Percentiles rank a stretch among this genome's conserved stretches.
phyloP scores from a whole-genome alignment of 208 protist species.

The Leishmania braziliensis region DNA sequence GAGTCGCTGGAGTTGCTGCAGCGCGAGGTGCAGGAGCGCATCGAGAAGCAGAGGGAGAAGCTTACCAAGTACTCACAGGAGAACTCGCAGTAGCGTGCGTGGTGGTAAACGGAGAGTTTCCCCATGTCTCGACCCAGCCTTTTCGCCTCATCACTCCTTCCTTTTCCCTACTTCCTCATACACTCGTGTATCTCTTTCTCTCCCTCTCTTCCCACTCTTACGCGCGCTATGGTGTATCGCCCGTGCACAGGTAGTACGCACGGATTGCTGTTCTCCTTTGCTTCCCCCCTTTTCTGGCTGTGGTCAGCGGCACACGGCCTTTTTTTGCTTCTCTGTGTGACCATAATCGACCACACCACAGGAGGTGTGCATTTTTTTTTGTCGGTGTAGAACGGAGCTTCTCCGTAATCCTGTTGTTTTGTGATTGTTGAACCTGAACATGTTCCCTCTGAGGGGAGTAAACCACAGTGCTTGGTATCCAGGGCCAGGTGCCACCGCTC shows the following conservation, averaged over 20 bases:
- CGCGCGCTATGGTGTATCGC: background rate
- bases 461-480: background rate
- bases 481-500: background rate
- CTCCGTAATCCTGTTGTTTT: background rate
- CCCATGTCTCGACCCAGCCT: background rate
- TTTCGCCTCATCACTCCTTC: conserved; percentile 1
- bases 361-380: background rate
- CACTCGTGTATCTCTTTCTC: background rate
- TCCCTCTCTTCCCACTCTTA: background rate
- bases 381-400: background rate
- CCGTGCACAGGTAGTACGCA: background rate
- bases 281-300: background rate
- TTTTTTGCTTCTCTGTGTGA: background rate
- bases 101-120: background rate
- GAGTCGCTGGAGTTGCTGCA: conserved; percentile 82
- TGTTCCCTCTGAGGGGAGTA: background rate
- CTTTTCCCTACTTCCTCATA: conserved; percentile 1
- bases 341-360: background rate
- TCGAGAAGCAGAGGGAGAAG: conserved; percentile 47
- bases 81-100: conserved; percentile 7
- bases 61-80: conserved; percentile 26
- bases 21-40: conserved; percentile 66
- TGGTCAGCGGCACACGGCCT: background rate
- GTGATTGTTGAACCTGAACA: background rate
- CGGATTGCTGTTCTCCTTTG: background rate